Percentiles rank a stretch among this genome's conserved stretches.
phyloP scores from a whole-genome alignment of 768 basidiomycete species.

The Phaeotremella skinneri region DNA sequence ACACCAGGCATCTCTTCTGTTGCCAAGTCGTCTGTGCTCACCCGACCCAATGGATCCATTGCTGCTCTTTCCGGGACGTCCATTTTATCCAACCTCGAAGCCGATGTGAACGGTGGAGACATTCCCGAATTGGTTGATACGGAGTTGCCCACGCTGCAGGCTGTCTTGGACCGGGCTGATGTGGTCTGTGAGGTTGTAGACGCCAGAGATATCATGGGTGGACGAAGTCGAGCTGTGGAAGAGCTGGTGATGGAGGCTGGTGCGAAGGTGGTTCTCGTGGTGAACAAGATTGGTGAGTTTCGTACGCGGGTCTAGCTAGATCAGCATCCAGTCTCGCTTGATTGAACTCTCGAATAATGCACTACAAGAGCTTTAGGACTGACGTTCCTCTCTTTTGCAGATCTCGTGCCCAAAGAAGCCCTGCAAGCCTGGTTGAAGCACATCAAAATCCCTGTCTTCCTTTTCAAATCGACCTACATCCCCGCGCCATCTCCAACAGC shows the following conservation, averaged over 20 bases:
- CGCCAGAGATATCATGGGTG: constrained; percentile 74
- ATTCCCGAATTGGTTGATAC: constrained; percentile 62
- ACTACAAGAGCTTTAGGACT: constrained; percentile 7
- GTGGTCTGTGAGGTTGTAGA: constrained; percentile 78
- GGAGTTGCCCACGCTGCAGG: constrained; percentile 61
- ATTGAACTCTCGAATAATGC: constrained; percentile 2
- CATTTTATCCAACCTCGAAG: constrained; percentile 7
- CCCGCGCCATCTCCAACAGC: constrained; percentile 13
- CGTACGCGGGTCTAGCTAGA: no score
- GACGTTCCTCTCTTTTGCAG: constrained; percentile 53
- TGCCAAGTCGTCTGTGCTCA: constrained; percentile 26
- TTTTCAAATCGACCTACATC: constrained; percentile 65
- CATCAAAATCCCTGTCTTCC: constrained; percentile 64
- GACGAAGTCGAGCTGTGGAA: constrained; percentile 66
- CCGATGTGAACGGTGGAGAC: constrained; percentile 58
- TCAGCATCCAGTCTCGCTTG: no score
- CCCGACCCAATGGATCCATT: constrained; percentile 14
- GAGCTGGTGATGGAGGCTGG: constrained; percentile 55
- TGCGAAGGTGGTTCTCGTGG: constrained; percentile 62
- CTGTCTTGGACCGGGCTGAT: constrained; percentile 74
- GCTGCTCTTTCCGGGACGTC: constrained; percentile 18
- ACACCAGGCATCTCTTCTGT: constrained; percentile 47
- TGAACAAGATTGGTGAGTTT: constrained; percentile 81
- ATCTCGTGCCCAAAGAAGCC: constrained; percentile 74
- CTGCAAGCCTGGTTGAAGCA: constrained; percentile 66